Conservation (phyloP, 306 rosid genomes). For the Crataegus laevigata region DNA sequence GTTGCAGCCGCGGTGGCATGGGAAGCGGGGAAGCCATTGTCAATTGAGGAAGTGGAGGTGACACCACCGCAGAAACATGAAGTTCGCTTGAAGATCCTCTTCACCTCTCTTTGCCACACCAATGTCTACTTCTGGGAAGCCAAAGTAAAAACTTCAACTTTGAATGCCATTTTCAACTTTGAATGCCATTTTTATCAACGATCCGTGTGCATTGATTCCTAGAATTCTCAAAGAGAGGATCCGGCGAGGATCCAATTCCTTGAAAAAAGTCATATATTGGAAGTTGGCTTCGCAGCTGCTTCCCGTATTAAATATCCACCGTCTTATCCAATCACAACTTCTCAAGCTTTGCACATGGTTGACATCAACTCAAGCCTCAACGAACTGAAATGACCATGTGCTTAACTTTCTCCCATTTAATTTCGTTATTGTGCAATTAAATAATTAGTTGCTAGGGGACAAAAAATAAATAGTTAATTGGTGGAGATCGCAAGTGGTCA, state of each 20-base stretch:
- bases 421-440: too few relatives aligned
- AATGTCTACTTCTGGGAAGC: slow-evolving; percentile 51
- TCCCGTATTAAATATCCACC: neutral
- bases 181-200: too few relatives aligned
- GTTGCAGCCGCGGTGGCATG: slow-evolving; percentile 48
- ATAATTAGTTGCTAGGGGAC: too few relatives aligned
- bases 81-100: slow-evolving; percentile 44
- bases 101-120: slow-evolving; percentile 43
- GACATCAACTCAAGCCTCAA: neutral
- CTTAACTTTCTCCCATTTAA: neutral
- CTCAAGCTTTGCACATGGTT: slow-evolving; percentile 24
- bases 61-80: slow-evolving; percentile 45
- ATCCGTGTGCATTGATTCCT: too few relatives aligned
- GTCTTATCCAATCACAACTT: neutral
- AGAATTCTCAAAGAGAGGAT: too few relatives aligned
- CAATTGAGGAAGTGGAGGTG: slow-evolving; percentile 45
- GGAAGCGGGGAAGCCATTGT: slow-evolving; percentile 50
- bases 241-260: too few relatives aligned
- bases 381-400: neutral
- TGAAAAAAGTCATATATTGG: neutral
- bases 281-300: neutral
- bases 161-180: neutral
- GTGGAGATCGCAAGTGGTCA: too few relatives aligned
- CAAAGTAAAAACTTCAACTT: slow-evolving; percentile 15
- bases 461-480: too few relatives aligned